Evolutionary conservation across 1,284 basidiomycete species (phyloP).

Genomic region (Ganoderma sinense): DNA sequence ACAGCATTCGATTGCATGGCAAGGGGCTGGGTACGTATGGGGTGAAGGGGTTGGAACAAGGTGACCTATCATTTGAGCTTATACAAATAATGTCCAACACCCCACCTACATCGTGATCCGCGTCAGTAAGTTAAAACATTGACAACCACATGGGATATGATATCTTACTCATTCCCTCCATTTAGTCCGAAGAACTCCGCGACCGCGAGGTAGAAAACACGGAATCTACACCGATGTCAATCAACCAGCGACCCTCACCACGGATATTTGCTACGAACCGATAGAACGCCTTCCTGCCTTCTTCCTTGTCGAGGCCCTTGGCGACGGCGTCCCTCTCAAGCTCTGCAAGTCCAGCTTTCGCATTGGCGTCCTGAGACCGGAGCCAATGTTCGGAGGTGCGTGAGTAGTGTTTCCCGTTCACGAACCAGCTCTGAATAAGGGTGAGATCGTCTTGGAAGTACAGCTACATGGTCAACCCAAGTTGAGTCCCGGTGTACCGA

Average conservation of each 20-base stretch:
- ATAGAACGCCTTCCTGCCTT: constrained; percentile 71
- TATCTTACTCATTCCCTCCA: constrained; percentile 66
- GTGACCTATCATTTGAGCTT: constrained; percentile 41
- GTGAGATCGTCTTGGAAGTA: constrained; percentile 78
- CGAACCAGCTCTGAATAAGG: constrained; percentile 66
- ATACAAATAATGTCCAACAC: constrained; percentile 63
- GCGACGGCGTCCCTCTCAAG: constrained; percentile 57
- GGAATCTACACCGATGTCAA: constrained; percentile 51
- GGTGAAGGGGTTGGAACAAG: neutral
- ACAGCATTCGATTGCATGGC: neutral
- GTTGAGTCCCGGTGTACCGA: neutral
- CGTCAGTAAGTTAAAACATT: neutral
- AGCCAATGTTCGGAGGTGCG: constrained; percentile 79
- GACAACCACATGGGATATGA: neutral
- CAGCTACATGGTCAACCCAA: constrained; percentile 42
- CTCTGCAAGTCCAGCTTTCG: constrained; percentile 56
- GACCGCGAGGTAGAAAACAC: constrained; percentile 81
- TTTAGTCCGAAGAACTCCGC: constrained; percentile 79
- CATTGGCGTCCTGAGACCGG: constrained; percentile 60
- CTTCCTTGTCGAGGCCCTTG: constrained; percentile 54
- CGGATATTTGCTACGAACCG: constrained; percentile 42
- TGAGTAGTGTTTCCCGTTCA: constrained; percentile 75
- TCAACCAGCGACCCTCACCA: neutral
- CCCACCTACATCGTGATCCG: constrained; percentile 47
- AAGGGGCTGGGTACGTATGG: neutral